A percentile compares a stretch with the other conserved stretches of the same genome.
Conservation (phyloP, 208 protist genomes). For the Crithidia mellificae region DNA sequence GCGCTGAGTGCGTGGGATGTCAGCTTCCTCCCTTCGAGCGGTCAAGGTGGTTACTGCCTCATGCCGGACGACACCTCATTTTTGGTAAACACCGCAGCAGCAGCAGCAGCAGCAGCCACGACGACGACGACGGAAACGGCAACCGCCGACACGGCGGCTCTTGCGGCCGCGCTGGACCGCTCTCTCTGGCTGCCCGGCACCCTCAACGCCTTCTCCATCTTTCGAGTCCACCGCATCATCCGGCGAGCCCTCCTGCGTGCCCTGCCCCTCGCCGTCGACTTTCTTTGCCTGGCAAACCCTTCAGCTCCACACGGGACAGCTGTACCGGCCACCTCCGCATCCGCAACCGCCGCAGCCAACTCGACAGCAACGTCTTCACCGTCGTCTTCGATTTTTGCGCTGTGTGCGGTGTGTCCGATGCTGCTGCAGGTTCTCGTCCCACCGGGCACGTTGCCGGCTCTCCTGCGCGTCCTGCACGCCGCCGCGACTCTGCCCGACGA, state of each 20-base stretch:
- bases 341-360: too few relatives aligned
- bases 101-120: too few relatives aligned
- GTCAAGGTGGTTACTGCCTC: neutral
- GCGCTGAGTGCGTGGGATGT: constrained; percentile 41
- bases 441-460: constrained; percentile 22
- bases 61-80: constrained; percentile 32
- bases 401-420: constrained; percentile 36
- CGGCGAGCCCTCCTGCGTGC: constrained; percentile 44
- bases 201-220: constrained; percentile 37
- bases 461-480: constrained; percentile 28
- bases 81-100: constrained; percentile 12
- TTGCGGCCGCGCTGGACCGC: neutral
- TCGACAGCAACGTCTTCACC: too few relatives aligned
- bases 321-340: neutral
- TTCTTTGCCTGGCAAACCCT: constrained; percentile 7
- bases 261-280: constrained; percentile 50
- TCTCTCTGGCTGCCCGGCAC: constrained; percentile 27
- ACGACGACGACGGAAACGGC: neutral
- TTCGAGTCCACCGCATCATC: constrained; percentile 52
- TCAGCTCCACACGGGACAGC: neutral
- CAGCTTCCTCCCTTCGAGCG: constrained; percentile 25
- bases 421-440: constrained; percentile 49
- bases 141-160: neutral
- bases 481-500: constrained; percentile 12
- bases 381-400: constrained; percentile 13